A percentile compares a stretch with the other conserved stretches of the same genome.
These are phyloP conservation scores for Gryganskiella cystojenkinii DNA, from an alignment of 192 early-diverging fungal species.

Conservation along the genomic window DNA sequence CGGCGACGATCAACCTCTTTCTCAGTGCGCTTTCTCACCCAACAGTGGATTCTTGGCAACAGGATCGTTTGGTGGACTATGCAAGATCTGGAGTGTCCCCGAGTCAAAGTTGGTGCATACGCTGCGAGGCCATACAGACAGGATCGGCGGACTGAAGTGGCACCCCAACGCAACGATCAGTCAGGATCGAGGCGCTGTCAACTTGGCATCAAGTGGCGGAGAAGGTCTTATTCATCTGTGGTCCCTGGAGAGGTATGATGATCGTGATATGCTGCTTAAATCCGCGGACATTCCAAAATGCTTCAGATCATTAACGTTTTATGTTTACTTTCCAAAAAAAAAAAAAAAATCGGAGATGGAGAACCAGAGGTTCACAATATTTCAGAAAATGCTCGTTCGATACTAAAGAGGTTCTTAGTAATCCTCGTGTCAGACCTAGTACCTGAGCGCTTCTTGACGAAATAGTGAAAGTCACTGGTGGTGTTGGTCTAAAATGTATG, in stretches of 20 bases:
- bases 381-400: too few species aligned
- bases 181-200: conserved; percentile 65
- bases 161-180: conserved; percentile 82
- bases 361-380: too few species aligned
- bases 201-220: conserved; percentile 87
- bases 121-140: conserved; percentile 84
- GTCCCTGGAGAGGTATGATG: conserved; percentile 86
- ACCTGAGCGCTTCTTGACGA: too few species aligned
- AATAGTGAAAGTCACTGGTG: too few species aligned
- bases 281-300: too few species aligned
- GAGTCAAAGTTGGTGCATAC: conserved; percentile 67
- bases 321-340: too few species aligned
- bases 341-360: too few species aligned
- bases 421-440: too few species aligned
- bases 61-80: conserved; percentile 85
- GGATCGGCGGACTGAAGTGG: conserved; percentile 89
- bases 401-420: too few species aligned
- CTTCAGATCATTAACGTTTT: too few species aligned
- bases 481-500: too few species aligned
- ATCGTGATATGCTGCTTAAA: too few species aligned
- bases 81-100: conserved; percentile 91
- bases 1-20: conserved; percentile 88
- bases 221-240: conserved; percentile 86
- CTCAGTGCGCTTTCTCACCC: conserved; percentile 82
- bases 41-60: conserved; percentile 82